These are phyloP conservation scores for Microglena sp. DNA, from an alignment of 139 green algal species.

Conservation along the genomic window DNA sequence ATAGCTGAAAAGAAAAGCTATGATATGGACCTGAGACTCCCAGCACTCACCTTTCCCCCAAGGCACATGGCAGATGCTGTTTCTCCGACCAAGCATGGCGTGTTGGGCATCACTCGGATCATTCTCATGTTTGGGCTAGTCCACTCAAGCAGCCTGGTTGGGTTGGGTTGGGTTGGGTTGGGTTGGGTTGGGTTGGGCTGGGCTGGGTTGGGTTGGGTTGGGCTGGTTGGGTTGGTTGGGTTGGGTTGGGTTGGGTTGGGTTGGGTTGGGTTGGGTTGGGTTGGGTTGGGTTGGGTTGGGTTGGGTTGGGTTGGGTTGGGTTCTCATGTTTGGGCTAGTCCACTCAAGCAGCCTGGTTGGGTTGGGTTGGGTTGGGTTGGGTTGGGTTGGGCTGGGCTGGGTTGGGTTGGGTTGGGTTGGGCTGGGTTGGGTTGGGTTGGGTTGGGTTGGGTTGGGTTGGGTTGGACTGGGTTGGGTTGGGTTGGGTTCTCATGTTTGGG, in stretches of 20 bases:
- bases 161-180: background rate
- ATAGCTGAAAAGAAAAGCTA: no score
- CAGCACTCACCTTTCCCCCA: slow-evolving; percentile 46
- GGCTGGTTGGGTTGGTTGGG: no score
- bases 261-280: background rate
- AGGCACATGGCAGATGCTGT: slow-evolving; percentile 82
- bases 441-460: background rate
- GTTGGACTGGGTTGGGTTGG: background rate
- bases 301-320: no score
- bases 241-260: background rate
- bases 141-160: slow-evolving; percentile 42
- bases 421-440: no score
- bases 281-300: background rate
- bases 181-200: background rate
- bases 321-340: slow-evolving; percentile 36
- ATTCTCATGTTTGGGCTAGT: slow-evolving; percentile 44
- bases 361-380: background rate
- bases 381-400: background rate
- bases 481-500: slow-evolving; percentile 21
- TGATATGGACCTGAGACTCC: background rate
- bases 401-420: no score
- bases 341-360: slow-evolving; percentile 43
- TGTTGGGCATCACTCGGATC: slow-evolving; percentile 97
- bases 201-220: no score
- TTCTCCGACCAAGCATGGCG: slow-evolving; percentile 84